These are phyloP conservation scores for Arachnomyces sp. DNA, from an alignment of 2,329 filamentous ascomycete genomes.

Conservation along the genomic window DNA sequence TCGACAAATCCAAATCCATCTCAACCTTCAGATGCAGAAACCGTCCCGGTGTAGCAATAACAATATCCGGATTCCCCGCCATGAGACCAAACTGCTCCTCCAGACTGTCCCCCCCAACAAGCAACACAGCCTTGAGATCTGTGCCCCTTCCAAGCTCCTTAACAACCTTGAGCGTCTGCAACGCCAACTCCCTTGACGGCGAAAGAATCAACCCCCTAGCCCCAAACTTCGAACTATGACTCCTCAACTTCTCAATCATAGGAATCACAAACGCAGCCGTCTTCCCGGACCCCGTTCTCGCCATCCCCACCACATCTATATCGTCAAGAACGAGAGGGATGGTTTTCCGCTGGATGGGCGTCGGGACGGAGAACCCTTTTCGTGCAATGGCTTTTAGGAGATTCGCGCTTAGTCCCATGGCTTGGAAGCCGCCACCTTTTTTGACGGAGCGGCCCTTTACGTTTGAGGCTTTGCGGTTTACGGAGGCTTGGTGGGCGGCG, in stretches of 20 bases:
- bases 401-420: conserved; percentile 77
- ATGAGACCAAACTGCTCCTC: conserved; percentile 93
- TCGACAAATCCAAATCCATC: conserved; percentile 86
- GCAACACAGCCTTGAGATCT: conserved; percentile 77
- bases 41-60: conserved; percentile 93
- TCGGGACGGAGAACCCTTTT: conserved; percentile 94
- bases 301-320: conserved; percentile 98
- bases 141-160: conserved; percentile 89
- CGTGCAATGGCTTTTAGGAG: conserved; percentile 83
- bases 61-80: conserved; percentile 90
- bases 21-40: conserved; percentile 96
- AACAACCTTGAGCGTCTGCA: conserved; percentile 92
- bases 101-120: conserved; percentile 90
- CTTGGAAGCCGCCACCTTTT: conserved; percentile 94
- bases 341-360: conserved; percentile 93
- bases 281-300: conserved; percentile 95
- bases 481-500: conserved; percentile 73
- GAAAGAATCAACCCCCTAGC: conserved; percentile 81
- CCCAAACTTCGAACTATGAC: conserved; percentile 79
- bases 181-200: conserved; percentile 83
- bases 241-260: conserved; percentile 89
- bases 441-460: conserved; percentile 78
- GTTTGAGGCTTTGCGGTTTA: conserved; percentile 76
- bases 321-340: conserved; percentile 84
- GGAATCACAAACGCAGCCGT: conserved; percentile 97